These are phyloP conservation scores for Suillus tomentosus DNA, from an alignment of 768 basidiomycete species.

Conservation along the genomic window DNA sequence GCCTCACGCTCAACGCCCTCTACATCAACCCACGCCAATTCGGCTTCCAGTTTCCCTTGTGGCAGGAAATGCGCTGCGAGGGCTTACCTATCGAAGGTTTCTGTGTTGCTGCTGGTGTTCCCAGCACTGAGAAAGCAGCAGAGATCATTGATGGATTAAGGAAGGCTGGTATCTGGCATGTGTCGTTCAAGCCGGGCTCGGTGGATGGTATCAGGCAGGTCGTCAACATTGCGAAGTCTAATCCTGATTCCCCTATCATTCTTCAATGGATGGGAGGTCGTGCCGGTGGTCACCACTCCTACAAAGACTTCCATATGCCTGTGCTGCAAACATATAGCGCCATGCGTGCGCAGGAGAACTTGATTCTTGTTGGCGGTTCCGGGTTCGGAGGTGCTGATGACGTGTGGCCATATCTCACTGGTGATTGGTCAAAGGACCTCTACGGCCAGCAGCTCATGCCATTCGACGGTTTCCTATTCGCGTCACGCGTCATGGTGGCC, in stretches of 20 bases:
- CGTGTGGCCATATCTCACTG: no score
- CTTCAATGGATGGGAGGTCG: conserved; percentile 99
- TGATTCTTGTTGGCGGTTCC: no score
- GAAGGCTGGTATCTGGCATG: conserved; percentile 88
- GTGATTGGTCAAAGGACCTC: no score
- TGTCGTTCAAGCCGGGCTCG: conserved; percentile 97
- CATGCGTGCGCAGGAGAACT: no score
- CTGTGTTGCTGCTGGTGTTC: conserved; percentile 97
- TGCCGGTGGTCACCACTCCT: conserved; percentile 97
- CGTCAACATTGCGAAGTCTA: conserved; percentile 89
- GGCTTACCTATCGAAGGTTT: conserved; percentile 98
- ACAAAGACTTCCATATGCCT: conserved; percentile 98
- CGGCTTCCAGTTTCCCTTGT: conserved; percentile 94
- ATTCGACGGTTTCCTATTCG: no score
- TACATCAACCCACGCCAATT: conserved; percentile 99
- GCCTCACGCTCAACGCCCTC: conserved; percentile 90
- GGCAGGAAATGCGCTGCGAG: conserved; percentile 97
- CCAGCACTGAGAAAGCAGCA: conserved; percentile 93
- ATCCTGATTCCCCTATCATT: conserved; percentile 96
- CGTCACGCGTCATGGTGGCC: no score
- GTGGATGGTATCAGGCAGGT: conserved; percentile 98
- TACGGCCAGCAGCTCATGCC: no score
- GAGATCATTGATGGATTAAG: conserved; percentile 90
- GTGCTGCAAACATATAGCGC: no score
- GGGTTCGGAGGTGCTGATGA: no score